Evolutionary conservation across 1,284 basidiomycete genomes (phyloP).

Genomic region (Puccinia novopanici): DNA sequence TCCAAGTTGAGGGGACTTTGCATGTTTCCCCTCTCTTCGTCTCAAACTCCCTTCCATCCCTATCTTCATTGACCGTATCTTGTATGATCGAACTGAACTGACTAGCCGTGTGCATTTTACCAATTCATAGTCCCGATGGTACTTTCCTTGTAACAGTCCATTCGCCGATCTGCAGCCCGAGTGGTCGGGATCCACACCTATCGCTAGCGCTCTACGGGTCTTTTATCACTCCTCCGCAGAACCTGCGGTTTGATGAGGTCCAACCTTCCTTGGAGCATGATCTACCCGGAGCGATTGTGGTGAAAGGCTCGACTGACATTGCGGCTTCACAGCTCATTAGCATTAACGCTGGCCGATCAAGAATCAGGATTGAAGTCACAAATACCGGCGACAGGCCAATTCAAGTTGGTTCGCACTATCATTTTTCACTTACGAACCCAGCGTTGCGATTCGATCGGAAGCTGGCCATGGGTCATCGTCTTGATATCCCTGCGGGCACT

Average conservation of each 20-base stretch:
- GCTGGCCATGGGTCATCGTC: conserved; percentile 76
- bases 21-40: conserved; percentile 61
- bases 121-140: conserved; percentile 57
- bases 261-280: conserved; percentile 55
- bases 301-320: conserved; percentile 46
- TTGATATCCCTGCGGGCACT: conserved; percentile 91
- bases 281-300: conserved; percentile 68
- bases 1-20: conserved; percentile 92
- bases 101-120: conserved; percentile 56
- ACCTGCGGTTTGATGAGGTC: conserved; percentile 60
- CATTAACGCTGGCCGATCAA: conserved; percentile 73
- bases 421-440: conserved; percentile 84
- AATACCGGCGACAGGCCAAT: conserved; percentile 94
- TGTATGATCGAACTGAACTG: neutral
- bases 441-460: conserved; percentile 79
- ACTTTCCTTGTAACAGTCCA: conserved; percentile 87
- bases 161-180: conserved; percentile 79
- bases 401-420: conserved; percentile 90
- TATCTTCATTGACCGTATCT: conserved; percentile 47
- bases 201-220: conserved; percentile 84
- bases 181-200: conserved; percentile 74
- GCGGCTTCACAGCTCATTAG: conserved; percentile 63
- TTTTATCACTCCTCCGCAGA: conserved; percentile 78
- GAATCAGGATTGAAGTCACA: conserved; percentile 74
- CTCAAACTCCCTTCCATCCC: conserved; percentile 54